Evolutionary conservation across 2,329 filamentous ascomycete species (phyloP).

Genomic region (Pseudogymnoascus sp.): DNA sequence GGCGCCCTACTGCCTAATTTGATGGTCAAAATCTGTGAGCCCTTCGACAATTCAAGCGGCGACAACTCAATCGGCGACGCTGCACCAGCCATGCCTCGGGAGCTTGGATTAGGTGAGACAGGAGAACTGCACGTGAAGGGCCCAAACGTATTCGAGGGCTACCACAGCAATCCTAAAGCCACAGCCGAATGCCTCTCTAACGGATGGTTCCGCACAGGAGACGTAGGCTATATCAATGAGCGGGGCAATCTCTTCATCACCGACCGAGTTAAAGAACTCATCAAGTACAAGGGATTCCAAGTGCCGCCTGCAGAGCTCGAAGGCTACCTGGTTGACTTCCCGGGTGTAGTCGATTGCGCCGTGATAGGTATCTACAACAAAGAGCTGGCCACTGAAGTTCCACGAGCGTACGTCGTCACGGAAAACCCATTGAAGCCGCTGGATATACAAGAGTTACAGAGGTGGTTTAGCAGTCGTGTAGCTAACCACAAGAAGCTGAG

Average conservation of each 20-base stretch:
- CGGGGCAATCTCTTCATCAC: conserved; percentile 82
- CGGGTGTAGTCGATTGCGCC: conserved; percentile 48
- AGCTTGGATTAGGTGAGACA: conserved; percentile 51
- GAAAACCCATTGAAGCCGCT: neutral
- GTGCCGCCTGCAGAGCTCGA: conserved; percentile 61
- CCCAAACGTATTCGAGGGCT: conserved; percentile 73
- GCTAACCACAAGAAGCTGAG: conserved; percentile 7
- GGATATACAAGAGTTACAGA: conserved; percentile 5
- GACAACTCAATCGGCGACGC: conserved; percentile 25
- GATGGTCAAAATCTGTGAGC: conserved; percentile 66
- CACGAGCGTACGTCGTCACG: conserved; percentile 55
- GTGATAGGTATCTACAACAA: conserved; percentile 57
- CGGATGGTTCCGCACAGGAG: conserved; percentile 83
- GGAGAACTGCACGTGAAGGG: conserved; percentile 72
- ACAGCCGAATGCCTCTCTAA: conserved; percentile 62
- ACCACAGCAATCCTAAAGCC: conserved; percentile 62
- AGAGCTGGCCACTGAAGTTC: conserved; percentile 59
- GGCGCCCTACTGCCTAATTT: conserved; percentile 71
- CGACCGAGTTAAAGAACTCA: conserved; percentile 66
- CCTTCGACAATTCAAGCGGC: conserved; percentile 31
- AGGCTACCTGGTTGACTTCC: conserved; percentile 37
- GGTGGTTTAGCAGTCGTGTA: conserved; percentile 1
- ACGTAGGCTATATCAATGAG: conserved; percentile 69
- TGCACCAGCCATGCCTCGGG: conserved; percentile 37
- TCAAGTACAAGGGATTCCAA: conserved; percentile 59